Base-by-base conservation (phyloP, 306 rosid genomes). In the Begonia masoniana region DNA sequence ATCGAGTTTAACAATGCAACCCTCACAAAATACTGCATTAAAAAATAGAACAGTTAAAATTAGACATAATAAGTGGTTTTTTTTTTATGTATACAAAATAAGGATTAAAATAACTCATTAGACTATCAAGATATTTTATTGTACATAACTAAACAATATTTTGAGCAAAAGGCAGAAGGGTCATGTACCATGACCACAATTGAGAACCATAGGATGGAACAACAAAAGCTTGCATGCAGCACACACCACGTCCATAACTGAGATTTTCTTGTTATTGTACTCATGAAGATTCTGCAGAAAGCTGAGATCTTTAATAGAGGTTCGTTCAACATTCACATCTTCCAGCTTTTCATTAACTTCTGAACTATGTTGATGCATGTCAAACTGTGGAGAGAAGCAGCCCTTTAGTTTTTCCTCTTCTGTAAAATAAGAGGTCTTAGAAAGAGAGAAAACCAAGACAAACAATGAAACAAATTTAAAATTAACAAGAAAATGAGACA, bases 151-250 rank as follows among this genome's bases (percentile, higher is more conserved):
- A 31, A 31, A 31, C 9, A 5, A 31, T 31, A 31, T 31, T 31
- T 31, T 31, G 48, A 53, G 42, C 35, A 50, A 39, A 62, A 35
- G 23, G 47, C 55, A 35, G 43, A 24, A 60, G 10, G 9, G 15
- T 24, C 13, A 60, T 13, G 17, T 82, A 88, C 97, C 93, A 52
- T 88, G 95, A 48, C 97, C 97, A 72, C 97, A 88, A 57, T 82
- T 80, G 58, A 84, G 84, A 76, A 77, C 95, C 52, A 79, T 71
- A 31, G 95, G 97, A 60, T 13, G 76, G 71, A 71, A 74, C n/a
- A 80, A 73, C 43, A 88, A 67, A 39, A 67, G 82, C 56, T 77
- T 80, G 95, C 97, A 88, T 46, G 64, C 69, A 26, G 50, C 64
- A 73, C 95, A 88, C 56, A 58, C 60, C 66, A 78, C 79, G 68